Evolutionary conservation across 306 rosid species (phyloP).

Genomic region (Astragalus membranaceus): DNA sequence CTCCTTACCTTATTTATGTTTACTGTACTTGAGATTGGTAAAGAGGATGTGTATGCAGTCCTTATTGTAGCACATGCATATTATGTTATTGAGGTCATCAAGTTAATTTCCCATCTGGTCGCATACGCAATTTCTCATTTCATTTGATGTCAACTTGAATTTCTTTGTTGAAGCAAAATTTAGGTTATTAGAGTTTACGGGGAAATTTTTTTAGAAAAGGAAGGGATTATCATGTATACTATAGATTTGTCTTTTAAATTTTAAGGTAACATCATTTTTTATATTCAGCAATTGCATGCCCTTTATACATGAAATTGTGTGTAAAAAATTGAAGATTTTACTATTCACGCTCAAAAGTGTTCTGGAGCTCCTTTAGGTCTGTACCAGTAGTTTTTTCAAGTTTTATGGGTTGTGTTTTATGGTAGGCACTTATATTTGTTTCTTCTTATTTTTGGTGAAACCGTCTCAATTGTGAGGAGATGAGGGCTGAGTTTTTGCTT

Average conservation of each 20-base stretch:
- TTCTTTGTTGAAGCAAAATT: conserved; percentile 3
- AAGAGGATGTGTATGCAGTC: conserved; percentile 1
- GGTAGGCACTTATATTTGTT: no score
- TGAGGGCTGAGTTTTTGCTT: no score
- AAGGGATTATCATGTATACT: neutral
- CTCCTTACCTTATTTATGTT: neutral
- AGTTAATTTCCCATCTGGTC: neutral
- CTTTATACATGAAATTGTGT: neutral
- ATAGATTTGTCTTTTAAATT: neutral
- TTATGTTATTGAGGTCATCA: neutral
- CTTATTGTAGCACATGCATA: neutral
- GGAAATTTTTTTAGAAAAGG: neutral
- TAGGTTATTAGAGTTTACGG: neutral
- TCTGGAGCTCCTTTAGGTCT: neutral
- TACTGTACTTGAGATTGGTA: neutral
- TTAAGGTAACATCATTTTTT: neutral
- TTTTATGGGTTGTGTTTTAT: neutral
- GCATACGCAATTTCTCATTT: neutral
- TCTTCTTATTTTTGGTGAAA: no score
- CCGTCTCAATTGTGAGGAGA: no score
- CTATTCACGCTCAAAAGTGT: neutral
- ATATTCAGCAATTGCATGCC: conserved; percentile 3
- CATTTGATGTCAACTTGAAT: neutral
- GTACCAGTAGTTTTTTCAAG: neutral
- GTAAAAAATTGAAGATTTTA: neutral